Base-by-base conservation (phyloP, 371 early-diverging fungal genomes). In the Syncephalastrum racemosum region DNA sequence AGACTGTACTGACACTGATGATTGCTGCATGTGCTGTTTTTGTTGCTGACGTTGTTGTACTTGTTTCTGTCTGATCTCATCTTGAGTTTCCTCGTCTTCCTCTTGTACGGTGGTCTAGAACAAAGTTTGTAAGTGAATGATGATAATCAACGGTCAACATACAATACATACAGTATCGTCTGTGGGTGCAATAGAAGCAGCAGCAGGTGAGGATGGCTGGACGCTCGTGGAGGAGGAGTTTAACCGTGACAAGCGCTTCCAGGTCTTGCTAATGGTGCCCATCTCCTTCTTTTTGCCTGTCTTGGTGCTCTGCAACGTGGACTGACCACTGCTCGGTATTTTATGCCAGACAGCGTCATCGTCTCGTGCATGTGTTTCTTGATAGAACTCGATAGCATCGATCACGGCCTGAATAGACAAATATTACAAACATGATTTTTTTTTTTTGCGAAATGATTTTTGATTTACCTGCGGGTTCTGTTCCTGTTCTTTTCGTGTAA, bases 401-500 rank as follows among this genome's bases (percentile, higher is more conserved):
- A 97, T 79, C 16, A 98, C 93, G 15, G 97, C 90, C 81, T 80
- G 63, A 18, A n/a, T n/a, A n/a, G 15, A 39, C 23, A 62, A 4
- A 43, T 5, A 47, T 16, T 16, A 41, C 31, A 23, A 56, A 16
- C 23, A 23, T 1, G 41, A 19, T 41, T 22, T 20, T n/a, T 3
- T 27, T 8, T 14, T 39, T 58, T 44, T 3, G 14, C 3, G 16
- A 22, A n/a, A 13, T 23, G 18, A 52, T 25, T 1, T 7, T 56
- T n/a, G n/a, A n/a, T n/a, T 25, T 78, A 80, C 90, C 69, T 95
- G 94, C 22, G 97, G 97, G 66, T 98, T 88, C 18, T 91, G 90
- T 63, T 89, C 84, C 72, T 96, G 96, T 58, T 98, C 96, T 68
- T 92, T 90, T 70, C 92, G 90, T 43, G 96, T 86, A 63, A 98